phyloP scores from a whole-genome alignment of 2,329 filamentous ascomycete genomes.

The Paracamarosporium sp. region DNA sequence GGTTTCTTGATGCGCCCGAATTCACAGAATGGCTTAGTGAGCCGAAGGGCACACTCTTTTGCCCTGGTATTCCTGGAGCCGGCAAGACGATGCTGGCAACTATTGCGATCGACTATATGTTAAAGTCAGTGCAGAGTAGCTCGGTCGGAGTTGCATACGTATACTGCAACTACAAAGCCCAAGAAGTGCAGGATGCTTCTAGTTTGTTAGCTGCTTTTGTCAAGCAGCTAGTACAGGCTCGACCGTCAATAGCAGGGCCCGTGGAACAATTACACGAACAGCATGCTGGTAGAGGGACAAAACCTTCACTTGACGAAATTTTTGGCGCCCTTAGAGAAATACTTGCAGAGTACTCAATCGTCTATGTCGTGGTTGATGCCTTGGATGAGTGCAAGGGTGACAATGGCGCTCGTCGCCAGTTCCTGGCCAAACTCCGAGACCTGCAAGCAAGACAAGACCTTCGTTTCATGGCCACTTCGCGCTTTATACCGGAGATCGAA shows the following conservation, averaged over 20 bases:
- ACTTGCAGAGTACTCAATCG: constrained; percentile 21
- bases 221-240: neutral
- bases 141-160: neutral
- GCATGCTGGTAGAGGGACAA: constrained; percentile 23
- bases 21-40: constrained; percentile 4
- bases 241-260: neutral
- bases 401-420: constrained; percentile 13
- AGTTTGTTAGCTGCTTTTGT: neutral
- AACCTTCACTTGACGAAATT: constrained; percentile 27
- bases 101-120: neutral
- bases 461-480: constrained; percentile 21
- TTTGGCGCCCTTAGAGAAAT: constrained; percentile 20
- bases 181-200: neutral
- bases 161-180: neutral
- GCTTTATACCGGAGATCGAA: neutral
- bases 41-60: constrained; percentile 34
- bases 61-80: neutral
- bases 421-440: constrained; percentile 15
- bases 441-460: constrained; percentile 12
- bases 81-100: neutral
- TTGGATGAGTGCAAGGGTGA: constrained; percentile 35
- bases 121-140: neutral
- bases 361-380: constrained; percentile 40
- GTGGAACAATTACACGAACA: constrained; percentile 23
- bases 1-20: constrained; percentile 50